Evolutionary conservation across 306 rosid species (phyloP).

Genomic region (Psophocarpus tetragonolobus): DNA sequence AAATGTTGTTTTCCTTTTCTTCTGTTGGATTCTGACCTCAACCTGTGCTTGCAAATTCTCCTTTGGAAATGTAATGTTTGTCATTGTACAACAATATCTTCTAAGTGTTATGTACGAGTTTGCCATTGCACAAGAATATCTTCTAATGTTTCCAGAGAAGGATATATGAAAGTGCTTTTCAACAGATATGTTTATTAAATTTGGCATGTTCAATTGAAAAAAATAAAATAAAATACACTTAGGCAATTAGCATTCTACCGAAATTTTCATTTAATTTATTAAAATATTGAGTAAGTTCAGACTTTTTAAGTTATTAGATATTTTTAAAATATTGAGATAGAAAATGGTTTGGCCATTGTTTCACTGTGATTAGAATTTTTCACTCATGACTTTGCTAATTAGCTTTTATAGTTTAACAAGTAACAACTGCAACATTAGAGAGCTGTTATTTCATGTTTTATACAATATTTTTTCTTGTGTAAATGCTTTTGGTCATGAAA

Average conservation of each 20-base stretch:
- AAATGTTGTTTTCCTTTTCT: neutral
- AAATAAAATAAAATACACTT: no score
- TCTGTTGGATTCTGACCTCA: neutral
- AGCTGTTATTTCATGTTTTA: neutral
- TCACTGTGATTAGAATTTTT: neutral
- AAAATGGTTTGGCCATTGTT: neutral
- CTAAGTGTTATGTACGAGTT: neutral
- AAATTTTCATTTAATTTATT: neutral
- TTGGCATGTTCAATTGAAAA: neutral
- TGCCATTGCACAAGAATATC: neutral
- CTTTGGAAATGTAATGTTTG: neutral
- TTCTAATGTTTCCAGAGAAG: neutral
- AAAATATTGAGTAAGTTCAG: neutral
- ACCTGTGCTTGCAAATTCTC: neutral
- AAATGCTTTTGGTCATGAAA: neutral
- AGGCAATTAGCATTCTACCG: neutral
- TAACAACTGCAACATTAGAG: neutral
- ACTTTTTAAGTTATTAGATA: no score
- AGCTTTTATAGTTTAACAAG: neutral
- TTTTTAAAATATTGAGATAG: no score
- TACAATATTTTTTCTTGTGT: neutral
- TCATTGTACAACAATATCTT: neutral
- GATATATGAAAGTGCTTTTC: neutral
- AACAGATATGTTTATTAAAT: neutral
- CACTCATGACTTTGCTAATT: neutral